Evolutionary conservation across 148 eudicot genomes (phyloP).

Genomic region (Oxyria digyna): DNA sequence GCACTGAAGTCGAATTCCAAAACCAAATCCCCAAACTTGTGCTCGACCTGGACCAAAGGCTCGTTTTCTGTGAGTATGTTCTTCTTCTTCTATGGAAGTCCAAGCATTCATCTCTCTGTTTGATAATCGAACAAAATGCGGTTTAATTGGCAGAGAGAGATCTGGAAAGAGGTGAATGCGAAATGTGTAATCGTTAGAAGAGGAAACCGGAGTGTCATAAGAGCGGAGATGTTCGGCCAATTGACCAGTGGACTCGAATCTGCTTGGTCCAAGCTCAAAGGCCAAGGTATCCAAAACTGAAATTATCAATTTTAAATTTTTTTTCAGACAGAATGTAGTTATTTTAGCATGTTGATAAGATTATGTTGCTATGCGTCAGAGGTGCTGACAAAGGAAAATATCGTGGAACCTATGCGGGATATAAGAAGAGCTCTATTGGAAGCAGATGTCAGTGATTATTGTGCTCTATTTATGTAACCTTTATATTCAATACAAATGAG

Average conservation of each 20-base stretch:
- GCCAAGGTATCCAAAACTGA: slow-evolving; percentile 41
- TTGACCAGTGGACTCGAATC: slow-evolving; percentile 82
- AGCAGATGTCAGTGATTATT: slow-evolving; percentile 80
- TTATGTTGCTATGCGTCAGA: slow-evolving; percentile 29
- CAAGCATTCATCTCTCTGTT: neutral
- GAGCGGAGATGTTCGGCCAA: slow-evolving; percentile 97
- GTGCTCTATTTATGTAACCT: neutral
- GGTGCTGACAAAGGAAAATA: slow-evolving; percentile 87
- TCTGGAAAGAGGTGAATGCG: slow-evolving; percentile 61
- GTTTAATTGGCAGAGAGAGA: slow-evolving; percentile 34
- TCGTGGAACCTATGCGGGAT: slow-evolving; percentile 95
- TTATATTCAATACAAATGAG: neutral
- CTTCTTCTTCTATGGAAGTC: neutral
- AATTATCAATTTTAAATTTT: neutral
- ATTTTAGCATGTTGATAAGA: neutral
- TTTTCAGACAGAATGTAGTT: neutral
- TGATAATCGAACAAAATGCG: neutral
- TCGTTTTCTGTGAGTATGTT: slow-evolving; percentile 34
- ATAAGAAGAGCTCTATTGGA: slow-evolving; percentile 92
- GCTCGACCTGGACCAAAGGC: slow-evolving; percentile 18
- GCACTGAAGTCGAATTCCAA: neutral
- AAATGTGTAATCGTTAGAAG: slow-evolving; percentile 18
- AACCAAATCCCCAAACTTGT: neutral
- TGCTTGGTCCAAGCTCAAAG: slow-evolving; percentile 90
- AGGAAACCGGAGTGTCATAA: slow-evolving; percentile 29